phyloP scores from a whole-genome alignment of 139 green algal species.

The Yamagishiella unicocca region DNA sequence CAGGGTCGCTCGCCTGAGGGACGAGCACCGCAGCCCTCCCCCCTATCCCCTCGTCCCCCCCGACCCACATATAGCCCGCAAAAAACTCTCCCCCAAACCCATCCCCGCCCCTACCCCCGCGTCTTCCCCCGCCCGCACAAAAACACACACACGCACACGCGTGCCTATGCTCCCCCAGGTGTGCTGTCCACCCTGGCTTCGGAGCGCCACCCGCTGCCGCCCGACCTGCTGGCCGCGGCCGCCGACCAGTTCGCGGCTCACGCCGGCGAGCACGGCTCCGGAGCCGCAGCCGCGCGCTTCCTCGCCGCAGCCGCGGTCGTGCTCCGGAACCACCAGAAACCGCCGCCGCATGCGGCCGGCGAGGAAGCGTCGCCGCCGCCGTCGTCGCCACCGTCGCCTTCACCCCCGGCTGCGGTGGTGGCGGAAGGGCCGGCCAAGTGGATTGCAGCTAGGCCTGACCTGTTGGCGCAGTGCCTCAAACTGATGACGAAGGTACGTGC shows the following conservation, averaged over 20 bases:
- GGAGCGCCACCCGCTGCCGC: background rate
- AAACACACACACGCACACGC: too few species aligned
- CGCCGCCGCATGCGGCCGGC: background rate
- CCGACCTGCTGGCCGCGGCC: constrained; percentile 14
- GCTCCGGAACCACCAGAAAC: background rate
- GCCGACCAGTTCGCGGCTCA: constrained; percentile 6
- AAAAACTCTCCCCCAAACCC: too few species aligned
- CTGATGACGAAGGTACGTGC: constrained; percentile 13
- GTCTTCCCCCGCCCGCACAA: too few species aligned
- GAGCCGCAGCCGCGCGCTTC: constrained; percentile 7
- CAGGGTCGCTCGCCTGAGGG: too few species aligned
- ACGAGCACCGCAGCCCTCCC: background rate
- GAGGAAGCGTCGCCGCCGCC: background rate
- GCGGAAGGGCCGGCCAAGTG: background rate
- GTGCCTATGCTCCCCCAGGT: background rate
- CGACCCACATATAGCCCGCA: too few species aligned
- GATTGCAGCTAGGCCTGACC: background rate
- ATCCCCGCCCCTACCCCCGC: too few species aligned
- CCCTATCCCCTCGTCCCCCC: background rate
- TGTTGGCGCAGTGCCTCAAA: constrained; percentile 16
- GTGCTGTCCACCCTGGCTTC: background rate
- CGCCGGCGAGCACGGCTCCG: background rate
- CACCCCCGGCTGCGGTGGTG: background rate
- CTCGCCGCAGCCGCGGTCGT: background rate
- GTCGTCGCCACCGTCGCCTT: background rate